phyloP scores from a whole-genome alignment of 2,329 filamentous ascomycete genomes.

The Lachnellula hyalina region DNA sequence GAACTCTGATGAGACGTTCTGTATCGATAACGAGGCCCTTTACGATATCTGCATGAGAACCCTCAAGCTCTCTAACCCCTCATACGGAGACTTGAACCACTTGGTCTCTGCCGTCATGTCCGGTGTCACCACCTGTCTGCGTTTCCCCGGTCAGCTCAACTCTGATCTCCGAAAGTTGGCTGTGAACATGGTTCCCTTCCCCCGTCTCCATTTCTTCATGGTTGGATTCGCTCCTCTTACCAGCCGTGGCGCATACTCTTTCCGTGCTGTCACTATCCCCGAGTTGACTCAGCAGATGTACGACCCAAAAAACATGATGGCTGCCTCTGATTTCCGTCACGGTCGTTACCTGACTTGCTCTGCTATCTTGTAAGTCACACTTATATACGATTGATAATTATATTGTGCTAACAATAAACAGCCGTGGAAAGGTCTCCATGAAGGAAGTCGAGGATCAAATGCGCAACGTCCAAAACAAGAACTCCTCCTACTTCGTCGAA shows the following conservation, averaged over 20 bases:
- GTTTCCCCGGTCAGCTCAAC: slow-evolving; percentile 99
- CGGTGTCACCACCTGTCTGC: slow-evolving; percentile 94
- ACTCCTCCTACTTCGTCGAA: slow-evolving; percentile 98
- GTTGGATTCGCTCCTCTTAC: slow-evolving; percentile 98
- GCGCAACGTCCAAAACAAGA: slow-evolving; percentile 99
- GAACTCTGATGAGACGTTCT: slow-evolving; percentile 99
- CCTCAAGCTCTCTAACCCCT: slow-evolving; percentile 96
- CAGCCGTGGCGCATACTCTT: slow-evolving; percentile 84
- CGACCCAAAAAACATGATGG: slow-evolving; percentile 99
- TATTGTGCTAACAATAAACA: slow-evolving; percentile 38
- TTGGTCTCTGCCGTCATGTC: slow-evolving; percentile 99
- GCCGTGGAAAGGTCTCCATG: slow-evolving; percentile 99
- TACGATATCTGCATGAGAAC: slow-evolving; percentile 99
- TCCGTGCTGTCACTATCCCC: slow-evolving; percentile 95
- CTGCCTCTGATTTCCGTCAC: slow-evolving; percentile 98
- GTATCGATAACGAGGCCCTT: slow-evolving; percentile 99
- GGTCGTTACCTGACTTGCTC: slow-evolving; percentile 99
- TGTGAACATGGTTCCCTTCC: slow-evolving; percentile 99
- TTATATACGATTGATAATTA: background rate
- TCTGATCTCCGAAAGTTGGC: slow-evolving; percentile 99
- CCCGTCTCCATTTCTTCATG: slow-evolving; percentile 99
- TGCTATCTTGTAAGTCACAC: slow-evolving; percentile 69
- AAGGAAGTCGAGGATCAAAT: slow-evolving; percentile 99
- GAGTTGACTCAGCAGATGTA: slow-evolving; percentile 99
- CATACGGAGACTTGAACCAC: slow-evolving; percentile 99